Evolutionary conservation across 1,139 yeast genomes (phyloP).

Genomic region (Pneumocystis jirovecii): DNA sequence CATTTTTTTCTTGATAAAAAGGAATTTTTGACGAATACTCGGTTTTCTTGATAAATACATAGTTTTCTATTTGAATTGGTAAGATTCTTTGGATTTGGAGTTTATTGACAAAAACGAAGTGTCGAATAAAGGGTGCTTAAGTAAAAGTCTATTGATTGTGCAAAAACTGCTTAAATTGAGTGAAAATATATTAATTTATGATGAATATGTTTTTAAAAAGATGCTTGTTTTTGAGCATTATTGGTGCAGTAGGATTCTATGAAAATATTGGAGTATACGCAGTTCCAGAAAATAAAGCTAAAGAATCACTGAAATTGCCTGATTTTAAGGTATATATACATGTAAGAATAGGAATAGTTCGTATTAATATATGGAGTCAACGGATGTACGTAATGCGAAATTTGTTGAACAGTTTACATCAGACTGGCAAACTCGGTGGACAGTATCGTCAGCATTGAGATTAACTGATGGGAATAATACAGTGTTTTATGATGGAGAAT

Average conservation of each 20-base stretch:
- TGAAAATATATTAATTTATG: background rate
- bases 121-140: background rate
- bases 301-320: background rate
- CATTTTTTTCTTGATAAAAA: background rate
- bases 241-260: background rate
- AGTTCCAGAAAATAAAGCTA: background rate
- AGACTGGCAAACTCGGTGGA: constrained; percentile 38
- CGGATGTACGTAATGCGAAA: background rate
- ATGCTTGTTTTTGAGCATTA: background rate
- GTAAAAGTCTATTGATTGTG: background rate
- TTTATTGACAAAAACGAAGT: background rate
- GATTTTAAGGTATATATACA: background rate
- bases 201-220: background rate
- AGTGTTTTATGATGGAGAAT: constrained; percentile 50
- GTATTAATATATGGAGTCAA: background rate
- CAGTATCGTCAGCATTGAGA: constrained; percentile 43
- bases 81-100: background rate
- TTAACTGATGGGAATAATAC: constrained; percentile 27
- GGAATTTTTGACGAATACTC: no score
- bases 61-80: background rate
- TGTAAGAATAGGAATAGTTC: background rate
- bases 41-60: background rate
- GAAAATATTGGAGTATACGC: background rate
- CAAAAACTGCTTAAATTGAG: background rate
- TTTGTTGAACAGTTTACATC: constrained; percentile 49